phyloP scores from a whole-genome alignment of 2,329 filamentous ascomycete genomes.

The Zymoseptoria crescenta region DNA sequence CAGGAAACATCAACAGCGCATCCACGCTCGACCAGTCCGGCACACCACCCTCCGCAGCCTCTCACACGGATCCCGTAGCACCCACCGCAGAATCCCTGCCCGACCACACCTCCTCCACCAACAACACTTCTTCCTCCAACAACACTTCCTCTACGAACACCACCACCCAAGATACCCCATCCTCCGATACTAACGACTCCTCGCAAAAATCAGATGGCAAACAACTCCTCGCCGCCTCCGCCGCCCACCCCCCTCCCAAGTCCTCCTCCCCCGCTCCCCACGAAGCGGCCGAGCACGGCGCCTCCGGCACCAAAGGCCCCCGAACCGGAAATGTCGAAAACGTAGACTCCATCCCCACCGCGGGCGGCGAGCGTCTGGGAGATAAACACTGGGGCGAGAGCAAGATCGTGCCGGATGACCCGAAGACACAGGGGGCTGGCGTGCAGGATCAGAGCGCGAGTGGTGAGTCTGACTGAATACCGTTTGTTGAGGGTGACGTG shows the following conservation, averaged over 20 bases:
- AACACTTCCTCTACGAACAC: too few relatives aligned
- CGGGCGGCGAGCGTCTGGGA: slow-evolving; percentile 26
- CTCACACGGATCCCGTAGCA: not conserved
- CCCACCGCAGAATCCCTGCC: not conserved
- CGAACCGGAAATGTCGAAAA: slow-evolving; percentile 16
- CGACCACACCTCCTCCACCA: not conserved
- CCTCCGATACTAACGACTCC: slow-evolving; percentile 1
- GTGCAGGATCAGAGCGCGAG: not conserved
- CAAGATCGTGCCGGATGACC: slow-evolving; percentile 26
- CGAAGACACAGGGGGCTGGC: slow-evolving; percentile 3
- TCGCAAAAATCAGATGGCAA: not conserved
- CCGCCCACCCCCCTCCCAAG: slow-evolving; percentile 6
- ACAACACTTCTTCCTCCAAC: not conserved
- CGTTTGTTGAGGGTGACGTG: not conserved
- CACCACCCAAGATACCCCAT: slow-evolving; percentile 3
- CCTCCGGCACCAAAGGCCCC: not conserved
- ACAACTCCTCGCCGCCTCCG: not conserved
- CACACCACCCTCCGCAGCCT: not conserved
- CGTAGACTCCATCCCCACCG: slow-evolving; percentile 25
- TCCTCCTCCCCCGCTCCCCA: slow-evolving; percentile 2
- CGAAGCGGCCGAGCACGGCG: slow-evolving; percentile 1
- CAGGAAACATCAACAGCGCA: not conserved
- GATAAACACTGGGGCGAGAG: slow-evolving; percentile 31
- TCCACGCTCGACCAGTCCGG: not conserved
- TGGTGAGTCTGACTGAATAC: not conserved